These are phyloP conservation scores for Nicotiana paniculata DNA, from an alignment of 257 asterid species.

Conservation along the genomic window DNA sequence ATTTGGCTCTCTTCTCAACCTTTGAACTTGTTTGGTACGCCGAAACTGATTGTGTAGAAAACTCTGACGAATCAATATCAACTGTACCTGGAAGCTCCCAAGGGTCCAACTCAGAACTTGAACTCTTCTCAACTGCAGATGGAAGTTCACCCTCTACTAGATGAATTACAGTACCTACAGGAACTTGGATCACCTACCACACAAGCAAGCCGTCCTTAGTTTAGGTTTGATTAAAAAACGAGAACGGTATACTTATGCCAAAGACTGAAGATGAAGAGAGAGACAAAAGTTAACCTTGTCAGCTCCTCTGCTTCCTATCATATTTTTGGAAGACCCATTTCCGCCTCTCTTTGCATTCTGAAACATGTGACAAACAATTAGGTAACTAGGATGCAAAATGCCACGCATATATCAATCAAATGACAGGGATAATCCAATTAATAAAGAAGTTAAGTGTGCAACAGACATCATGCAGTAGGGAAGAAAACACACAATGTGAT, in stretches of 20 bases:
- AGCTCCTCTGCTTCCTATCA: constrained; percentile 86
- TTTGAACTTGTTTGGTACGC: constrained; percentile 8
- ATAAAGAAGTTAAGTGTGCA: background rate
- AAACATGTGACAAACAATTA: constrained; percentile 6
- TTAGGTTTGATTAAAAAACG: background rate
- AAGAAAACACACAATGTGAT: constrained; percentile 57
- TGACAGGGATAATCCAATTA: background rate
- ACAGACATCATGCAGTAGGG: background rate
- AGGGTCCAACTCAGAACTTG: constrained; percentile 64
- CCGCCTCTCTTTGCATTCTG: constrained; percentile 95
- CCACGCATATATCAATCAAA: constrained; percentile 3
- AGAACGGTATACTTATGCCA: constrained; percentile 10
- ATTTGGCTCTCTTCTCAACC: constrained; percentile 8
- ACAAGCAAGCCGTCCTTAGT: background rate
- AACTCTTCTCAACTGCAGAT: constrained; percentile 48
- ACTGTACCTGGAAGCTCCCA: constrained; percentile 84
- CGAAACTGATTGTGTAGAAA: constrained; percentile 22
- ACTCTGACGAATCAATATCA: constrained; percentile 27
- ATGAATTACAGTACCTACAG: constrained; percentile 89
- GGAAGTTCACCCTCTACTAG: constrained; percentile 76
- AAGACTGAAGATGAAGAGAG: constrained; percentile 2
- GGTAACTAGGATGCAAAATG: background rate
- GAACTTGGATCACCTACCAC: constrained; percentile 70
- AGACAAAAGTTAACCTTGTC: constrained; percentile 57
- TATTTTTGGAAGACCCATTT: constrained; percentile 75